Base-by-base conservation (phyloP, 2,329 filamentous ascomycete species). In the Talaromyces sp. region DNA sequence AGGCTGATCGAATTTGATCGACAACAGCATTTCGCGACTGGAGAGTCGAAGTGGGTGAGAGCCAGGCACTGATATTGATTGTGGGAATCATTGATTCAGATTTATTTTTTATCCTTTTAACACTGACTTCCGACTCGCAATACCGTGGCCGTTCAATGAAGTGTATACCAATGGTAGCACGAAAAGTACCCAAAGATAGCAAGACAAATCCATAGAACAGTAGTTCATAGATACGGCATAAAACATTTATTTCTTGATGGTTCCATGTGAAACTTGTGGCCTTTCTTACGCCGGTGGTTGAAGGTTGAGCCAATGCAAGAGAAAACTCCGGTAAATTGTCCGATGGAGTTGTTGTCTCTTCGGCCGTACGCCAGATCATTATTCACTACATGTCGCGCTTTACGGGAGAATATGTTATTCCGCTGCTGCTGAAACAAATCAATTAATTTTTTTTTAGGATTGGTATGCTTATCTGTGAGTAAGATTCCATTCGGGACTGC, bases 11-110 rank as follows among this genome's bases (percentile, higher is more conserved):
- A 3, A 61, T 50, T 11, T 25, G 41, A 6, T 43, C 41, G n/a
- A 61, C 45, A 9, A 61, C 39, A 11, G 19, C 22, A 15, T 61
- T 8, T 22, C 59, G 37, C 15, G 17, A 19, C 69, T 58, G 65
- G 73, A 3, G 4, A n/a, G 35, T 41, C 9, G 56, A 39, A 25
- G 33, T 25, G 11, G 56, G 22, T 1, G 31, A 39, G 2, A 59
- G 56, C 33, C 22, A 59, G 9, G 56, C 17, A 17, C 56, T 41
- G 5, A 59, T 41, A 25, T 59, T 43, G 17, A 59, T 27, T n/a
- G 56, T 59, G 6, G 56, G 56, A 25, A 59, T 59, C 45, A 43
- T 43, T 37, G 35, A 37, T 37, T 37, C 10, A 3, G 2, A 37
- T 37, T 37, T 22, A 1, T 31, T 31, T 27, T 8, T 37, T n/a